Evolutionary conservation across 345 rosid species (phyloP).

Genomic region (Mercurialis annua): DNA sequence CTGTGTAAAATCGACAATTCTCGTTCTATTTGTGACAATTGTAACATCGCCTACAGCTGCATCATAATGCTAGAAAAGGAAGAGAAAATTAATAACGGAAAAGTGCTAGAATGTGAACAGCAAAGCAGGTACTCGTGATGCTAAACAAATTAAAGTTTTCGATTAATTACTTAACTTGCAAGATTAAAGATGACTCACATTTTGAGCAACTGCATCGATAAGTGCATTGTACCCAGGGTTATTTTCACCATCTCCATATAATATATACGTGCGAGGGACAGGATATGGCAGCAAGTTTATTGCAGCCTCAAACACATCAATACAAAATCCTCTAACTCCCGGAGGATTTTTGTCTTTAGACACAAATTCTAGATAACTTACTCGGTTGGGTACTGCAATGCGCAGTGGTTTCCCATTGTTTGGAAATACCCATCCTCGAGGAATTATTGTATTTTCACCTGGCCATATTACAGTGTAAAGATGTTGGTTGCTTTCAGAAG

Average conservation of each 20-base stretch:
- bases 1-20: slow-evolving; percentile 32
- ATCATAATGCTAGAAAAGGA: slow-evolving; percentile 30
- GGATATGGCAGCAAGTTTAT: slow-evolving; percentile 77
- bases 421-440: slow-evolving; percentile 93
- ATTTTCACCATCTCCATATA: slow-evolving; percentile 59
- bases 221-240: slow-evolving; percentile 64
- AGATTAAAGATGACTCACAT: slow-evolving; percentile 46
- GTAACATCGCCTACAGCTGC: slow-evolving; percentile 36
- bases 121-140: not conserved
- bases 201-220: slow-evolving; percentile 49
- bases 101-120: not conserved
- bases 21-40: slow-evolving; percentile 31
- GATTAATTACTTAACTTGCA: not conserved
- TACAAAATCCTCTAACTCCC: slow-evolving; percentile 79
- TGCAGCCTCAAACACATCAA: slow-evolving; percentile 93
- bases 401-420: slow-evolving; percentile 72
- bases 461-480: slow-evolving; percentile 78
- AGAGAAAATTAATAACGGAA: slow-evolving; percentile 21
- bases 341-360: slow-evolving; percentile 54
- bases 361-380: slow-evolving; percentile 52
- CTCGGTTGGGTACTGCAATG: slow-evolving; percentile 78
- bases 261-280: slow-evolving; percentile 59
- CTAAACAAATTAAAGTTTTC: not conserved
- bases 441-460: slow-evolving; percentile 49
- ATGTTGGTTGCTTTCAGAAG: slow-evolving; percentile 43